Conservation (phyloP, 2,329 filamentous ascomycete genomes). For the Epichloe sp. region DNA sequence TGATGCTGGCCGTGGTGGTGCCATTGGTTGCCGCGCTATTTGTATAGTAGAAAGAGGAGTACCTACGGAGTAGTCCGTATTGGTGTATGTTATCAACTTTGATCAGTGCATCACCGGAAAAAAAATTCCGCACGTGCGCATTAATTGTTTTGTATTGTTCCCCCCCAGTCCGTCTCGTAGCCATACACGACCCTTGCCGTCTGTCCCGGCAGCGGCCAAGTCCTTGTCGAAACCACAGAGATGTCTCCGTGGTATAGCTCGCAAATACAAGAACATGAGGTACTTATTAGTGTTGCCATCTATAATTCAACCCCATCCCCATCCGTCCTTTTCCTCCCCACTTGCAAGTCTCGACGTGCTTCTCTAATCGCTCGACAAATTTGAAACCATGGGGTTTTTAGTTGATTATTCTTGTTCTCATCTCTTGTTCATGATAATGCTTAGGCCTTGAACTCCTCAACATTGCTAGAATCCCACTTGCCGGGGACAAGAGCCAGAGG, state of each 20-base stretch:
- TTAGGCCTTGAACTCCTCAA: constrained; percentile 49
- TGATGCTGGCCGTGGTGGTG: constrained; percentile 20
- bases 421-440: neutral
- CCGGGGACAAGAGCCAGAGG: constrained; percentile 69
- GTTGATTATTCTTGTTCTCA: neutral
- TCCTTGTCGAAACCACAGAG: neutral
- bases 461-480: constrained; percentile 47
- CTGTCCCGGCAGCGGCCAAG: constrained; percentile 2
- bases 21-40: constrained; percentile 23
- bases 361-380: neutral
- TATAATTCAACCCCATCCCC: constrained; percentile 4
- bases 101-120: no score
- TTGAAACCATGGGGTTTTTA: neutral
- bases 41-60: constrained; percentile 10
- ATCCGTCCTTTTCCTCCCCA: neutral
- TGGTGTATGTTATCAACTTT: no score
- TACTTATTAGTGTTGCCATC: constrained; percentile 10
- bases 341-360: neutral
- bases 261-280: constrained; percentile 21
- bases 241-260: constrained; percentile 18
- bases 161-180: neutral
- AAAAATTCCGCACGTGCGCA: no score
- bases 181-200: constrained; percentile 3
- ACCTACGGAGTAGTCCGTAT: no score
- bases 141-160: no score